Base-by-base conservation (phyloP, 2,329 filamentous ascomycete species). In the Scedosporium apiospermum region DNA sequence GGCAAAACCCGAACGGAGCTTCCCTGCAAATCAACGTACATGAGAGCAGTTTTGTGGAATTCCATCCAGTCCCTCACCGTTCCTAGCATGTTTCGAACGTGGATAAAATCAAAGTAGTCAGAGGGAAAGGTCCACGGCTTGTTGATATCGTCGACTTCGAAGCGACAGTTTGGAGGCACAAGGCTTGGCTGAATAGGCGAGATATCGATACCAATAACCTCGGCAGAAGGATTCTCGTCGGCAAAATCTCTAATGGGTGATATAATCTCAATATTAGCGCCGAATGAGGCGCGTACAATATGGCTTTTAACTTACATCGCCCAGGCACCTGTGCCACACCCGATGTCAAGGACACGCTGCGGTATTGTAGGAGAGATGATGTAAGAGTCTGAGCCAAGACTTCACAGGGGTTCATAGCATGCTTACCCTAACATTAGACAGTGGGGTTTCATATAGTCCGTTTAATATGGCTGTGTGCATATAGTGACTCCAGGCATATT, bases 111-210 rank as follows among this genome's bases (percentile, higher is more conserved):
- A 63, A 74, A 74, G 23, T 66, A 67, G 30, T 74, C 69, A 67
- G 83, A 79, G 7, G 65, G 62, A 63, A 72, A 77, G 66, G 76
- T 73, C 76, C 76, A 78, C 21, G 71, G 67, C 16, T 81, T 76
- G 68, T 86, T 83, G 34, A 82, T 81, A 68, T 89, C 86, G 69
- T 89, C 86, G 42, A 89, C 80, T 62, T 86, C 78, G 67, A 89
- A 89, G 63, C 81, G 78, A 64, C 86, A 82, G 67, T 88, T 89
- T 34, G 78, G 75, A 1, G 85, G 84, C 4, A 87, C 79, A 73
- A 80, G 80, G 41, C 75, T 75, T 2, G 82, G 82, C 67, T 86
- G 83, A 51, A 86, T 84, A 1, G 83, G 82, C 10, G 80, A 83
- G 2, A 87, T 75, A 68, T 86, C 83, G 5, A 82, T 77, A 10